Conservation (phyloP, 108 stramenopile genomes). For the Mediolabrus comicus region DNA sequence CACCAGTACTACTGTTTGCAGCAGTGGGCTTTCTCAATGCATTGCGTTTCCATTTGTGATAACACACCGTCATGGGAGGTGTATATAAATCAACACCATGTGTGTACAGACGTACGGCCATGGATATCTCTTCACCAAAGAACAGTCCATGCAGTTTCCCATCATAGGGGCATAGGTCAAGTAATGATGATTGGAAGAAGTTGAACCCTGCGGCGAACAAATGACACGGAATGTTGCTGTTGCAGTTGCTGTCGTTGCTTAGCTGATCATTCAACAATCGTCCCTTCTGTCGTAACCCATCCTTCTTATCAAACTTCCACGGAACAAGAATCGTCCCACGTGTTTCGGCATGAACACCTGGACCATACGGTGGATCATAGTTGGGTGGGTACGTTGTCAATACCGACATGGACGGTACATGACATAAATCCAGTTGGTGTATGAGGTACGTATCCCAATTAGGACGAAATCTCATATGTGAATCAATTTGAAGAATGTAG, state of each 20-base stretch:
- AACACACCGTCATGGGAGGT: conserved; percentile 69
- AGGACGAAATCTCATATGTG: conserved; percentile 84
- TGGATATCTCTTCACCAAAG: conserved; percentile 88
- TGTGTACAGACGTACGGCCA: conserved; percentile 82
- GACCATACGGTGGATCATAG: conserved; percentile 59
- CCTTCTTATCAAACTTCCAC: conserved; percentile 59
- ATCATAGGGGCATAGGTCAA: conserved; percentile 79
- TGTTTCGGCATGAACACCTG: conserved; percentile 50
- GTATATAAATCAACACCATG: conserved; percentile 81
- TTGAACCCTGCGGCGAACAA: conserved; percentile 89
- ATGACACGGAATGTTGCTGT: conserved; percentile 57
- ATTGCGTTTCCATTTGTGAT: conserved; percentile 74
- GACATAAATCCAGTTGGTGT: conserved; percentile 24
- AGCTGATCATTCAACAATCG: conserved; percentile 43
- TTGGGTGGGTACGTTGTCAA: conserved; percentile 85
- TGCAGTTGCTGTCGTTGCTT: not conserved
- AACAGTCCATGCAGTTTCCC: conserved; percentile 65
- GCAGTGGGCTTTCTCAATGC: conserved; percentile 11
- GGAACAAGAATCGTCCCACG: conserved; percentile 61
- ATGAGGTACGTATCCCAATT: conserved; percentile 74
- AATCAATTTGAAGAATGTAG: conserved; percentile 90
- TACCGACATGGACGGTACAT: conserved; percentile 22
- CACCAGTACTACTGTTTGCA: not conserved
- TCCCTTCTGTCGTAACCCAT: conserved; percentile 68
- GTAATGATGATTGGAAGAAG: conserved; percentile 53